These are phyloP conservation scores for Polygonum aviculare DNA, from an alignment of 148 eudicot species.

Conservation along the genomic window DNA sequence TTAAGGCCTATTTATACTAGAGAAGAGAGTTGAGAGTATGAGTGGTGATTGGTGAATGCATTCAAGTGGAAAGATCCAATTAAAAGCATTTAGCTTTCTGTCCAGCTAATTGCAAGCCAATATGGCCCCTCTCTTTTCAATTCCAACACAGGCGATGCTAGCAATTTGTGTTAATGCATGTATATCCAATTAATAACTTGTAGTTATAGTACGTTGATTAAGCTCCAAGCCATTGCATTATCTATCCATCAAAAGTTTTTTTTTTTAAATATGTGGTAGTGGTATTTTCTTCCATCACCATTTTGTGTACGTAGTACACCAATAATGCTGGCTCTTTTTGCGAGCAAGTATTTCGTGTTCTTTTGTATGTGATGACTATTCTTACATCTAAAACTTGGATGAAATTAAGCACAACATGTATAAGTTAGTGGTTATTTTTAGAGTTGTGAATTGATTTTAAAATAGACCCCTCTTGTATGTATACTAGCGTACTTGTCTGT, in stretches of 20 bases:
- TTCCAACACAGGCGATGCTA: slow-evolving; percentile 1
- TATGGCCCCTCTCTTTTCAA: slow-evolving; percentile 34
- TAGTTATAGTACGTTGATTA: not conserved
- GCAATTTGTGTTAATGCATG: not conserved
- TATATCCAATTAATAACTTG: not conserved
- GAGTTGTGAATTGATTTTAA: no score
- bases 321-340: not conserved
- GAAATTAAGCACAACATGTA: no score
- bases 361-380: no score
- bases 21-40: not conserved
- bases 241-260: not conserved
- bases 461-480: no score
- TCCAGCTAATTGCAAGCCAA: slow-evolving; percentile 64
- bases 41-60: not conserved
- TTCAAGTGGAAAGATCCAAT: slow-evolving; percentile 17
- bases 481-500: no score
- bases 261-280: not conserved
- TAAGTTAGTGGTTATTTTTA: no score
- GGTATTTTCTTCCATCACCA: not conserved
- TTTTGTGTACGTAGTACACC: not conserved
- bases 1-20: not conserved
- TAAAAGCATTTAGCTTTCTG: slow-evolving; percentile 22
- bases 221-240: not conserved
- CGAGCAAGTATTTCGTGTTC: no score
- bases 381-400: no score